These are phyloP conservation scores for Suhomyces kunorum DNA, from an alignment of 1,139 yeast species.

Conservation along the genomic window DNA sequence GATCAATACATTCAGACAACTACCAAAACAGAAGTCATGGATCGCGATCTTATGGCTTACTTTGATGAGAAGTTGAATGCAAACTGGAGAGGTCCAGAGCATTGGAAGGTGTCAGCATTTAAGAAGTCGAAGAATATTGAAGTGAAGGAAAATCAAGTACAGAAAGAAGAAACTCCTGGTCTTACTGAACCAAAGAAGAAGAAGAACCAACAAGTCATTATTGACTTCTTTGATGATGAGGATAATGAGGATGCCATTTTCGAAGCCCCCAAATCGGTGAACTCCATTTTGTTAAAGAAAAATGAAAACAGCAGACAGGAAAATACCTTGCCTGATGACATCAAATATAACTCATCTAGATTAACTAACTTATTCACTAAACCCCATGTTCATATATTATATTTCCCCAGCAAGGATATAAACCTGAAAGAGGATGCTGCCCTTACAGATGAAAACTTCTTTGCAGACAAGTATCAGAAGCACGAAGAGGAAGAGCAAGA, in stretches of 20 bases:
- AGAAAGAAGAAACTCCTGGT: conserved; percentile 3
- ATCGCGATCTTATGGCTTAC: conserved; percentile 72
- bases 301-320: conserved; percentile 30
- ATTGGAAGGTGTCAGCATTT: conserved; percentile 80
- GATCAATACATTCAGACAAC: conserved; percentile 20
- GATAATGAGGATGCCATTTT: conserved; percentile 54
- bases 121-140: conserved; percentile 32
- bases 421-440: conserved; percentile 18
- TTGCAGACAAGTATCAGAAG: conserved; percentile 67
- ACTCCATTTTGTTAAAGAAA: conserved; percentile 29
- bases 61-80: conserved; percentile 69
- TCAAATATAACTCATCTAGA: conserved; percentile 67
- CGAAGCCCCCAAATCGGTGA: conserved; percentile 39
- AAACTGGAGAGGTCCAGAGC: conserved; percentile 91
- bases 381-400: conserved; percentile 50
- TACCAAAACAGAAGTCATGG: conserved; percentile 44
- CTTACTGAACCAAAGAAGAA: conserved; percentile 22
- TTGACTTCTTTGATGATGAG: conserved; percentile 53
- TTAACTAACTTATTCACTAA: conserved; percentile 70
- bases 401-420: conserved; percentile 28
- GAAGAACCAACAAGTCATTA: conserved; percentile 36
- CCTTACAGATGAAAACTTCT: conserved; percentile 67
- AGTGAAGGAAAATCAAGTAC: not conserved
- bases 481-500: conserved; percentile 40
- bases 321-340: conserved; percentile 69